Conservation (phyloP, 495 filamentous ascomycete species). For the Trichoderma orchidacearum region DNA sequence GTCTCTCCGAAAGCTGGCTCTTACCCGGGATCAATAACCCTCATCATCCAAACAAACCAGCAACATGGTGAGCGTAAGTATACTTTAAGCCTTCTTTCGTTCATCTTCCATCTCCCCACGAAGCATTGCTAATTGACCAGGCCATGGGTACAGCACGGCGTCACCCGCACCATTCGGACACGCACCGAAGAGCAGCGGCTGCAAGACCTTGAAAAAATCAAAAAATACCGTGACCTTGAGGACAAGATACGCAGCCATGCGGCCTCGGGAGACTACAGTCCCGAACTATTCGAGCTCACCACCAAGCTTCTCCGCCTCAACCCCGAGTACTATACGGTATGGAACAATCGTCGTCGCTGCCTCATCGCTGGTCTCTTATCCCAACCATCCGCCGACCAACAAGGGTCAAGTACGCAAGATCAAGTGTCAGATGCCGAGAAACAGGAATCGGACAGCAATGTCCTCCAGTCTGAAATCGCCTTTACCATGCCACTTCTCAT, state of each 20-base stretch:
- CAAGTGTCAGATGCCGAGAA: slow-evolving; percentile 15
- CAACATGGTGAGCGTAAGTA: background rate
- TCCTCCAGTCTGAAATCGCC: slow-evolving; percentile 48
- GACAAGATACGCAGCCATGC: slow-evolving; percentile 45
- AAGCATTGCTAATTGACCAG: background rate
- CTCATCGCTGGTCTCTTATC: slow-evolving; percentile 43
- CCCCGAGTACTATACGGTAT: slow-evolving; percentile 96
- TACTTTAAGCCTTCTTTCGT: background rate
- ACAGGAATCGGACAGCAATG: slow-evolving; percentile 13
- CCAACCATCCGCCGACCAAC: slow-evolving; percentile 22
- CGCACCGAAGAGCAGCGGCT: slow-evolving; percentile 53
- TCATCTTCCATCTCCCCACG: background rate
- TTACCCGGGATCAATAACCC: no score
- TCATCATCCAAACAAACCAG: no score
- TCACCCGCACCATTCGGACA: slow-evolving; percentile 47
- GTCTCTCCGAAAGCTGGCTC: no score
- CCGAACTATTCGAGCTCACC: slow-evolving; percentile 57
- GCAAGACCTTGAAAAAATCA: slow-evolving; percentile 64
- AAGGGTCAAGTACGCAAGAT: slow-evolving; percentile 44
- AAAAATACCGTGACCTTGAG: slow-evolving; percentile 61
- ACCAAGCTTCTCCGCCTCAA: slow-evolving; percentile 72
- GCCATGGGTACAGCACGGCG: slow-evolving; percentile 52
- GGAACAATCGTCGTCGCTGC: slow-evolving; percentile 79
- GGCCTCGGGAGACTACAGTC: slow-evolving; percentile 41
- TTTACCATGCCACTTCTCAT: slow-evolving; percentile 75